Conservation (phyloP, 2,329 filamentous ascomycete genomes). For the Ampelomyces quisqualis region DNA sequence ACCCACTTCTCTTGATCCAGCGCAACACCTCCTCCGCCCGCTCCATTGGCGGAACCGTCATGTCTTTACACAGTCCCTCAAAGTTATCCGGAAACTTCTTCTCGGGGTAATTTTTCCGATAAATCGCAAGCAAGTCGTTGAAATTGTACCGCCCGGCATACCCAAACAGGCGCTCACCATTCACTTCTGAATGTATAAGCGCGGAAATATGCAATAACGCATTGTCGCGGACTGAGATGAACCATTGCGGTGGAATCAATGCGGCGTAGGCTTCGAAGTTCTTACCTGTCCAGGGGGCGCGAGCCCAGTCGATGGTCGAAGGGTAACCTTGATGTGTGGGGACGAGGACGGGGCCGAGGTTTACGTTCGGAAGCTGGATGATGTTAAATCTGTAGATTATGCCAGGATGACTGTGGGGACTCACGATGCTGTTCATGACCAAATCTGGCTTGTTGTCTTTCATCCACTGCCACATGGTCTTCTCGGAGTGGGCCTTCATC, state of each 20-base stretch:
- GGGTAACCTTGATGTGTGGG: slow-evolving; percentile 38
- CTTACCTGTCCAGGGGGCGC: slow-evolving; percentile 24
- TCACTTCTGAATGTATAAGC: slow-evolving; percentile 49
- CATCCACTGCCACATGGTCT: slow-evolving; percentile 51
- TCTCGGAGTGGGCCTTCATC: slow-evolving; percentile 51
- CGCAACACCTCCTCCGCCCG: slow-evolving; percentile 30
- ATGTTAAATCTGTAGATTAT: neutral
- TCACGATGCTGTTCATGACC: slow-evolving; percentile 45
- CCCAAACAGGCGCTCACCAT: slow-evolving; percentile 56
- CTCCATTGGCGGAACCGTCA: slow-evolving; percentile 19
- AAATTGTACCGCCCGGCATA: slow-evolving; percentile 53
- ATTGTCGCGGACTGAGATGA: slow-evolving; percentile 25
- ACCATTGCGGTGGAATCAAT: slow-evolving; percentile 19
- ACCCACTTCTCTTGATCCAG: slow-evolving; percentile 32
- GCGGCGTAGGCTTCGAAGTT: slow-evolving; percentile 36
- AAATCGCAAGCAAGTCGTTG: slow-evolving; percentile 46
- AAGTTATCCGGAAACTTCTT: slow-evolving; percentile 36
- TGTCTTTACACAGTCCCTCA: slow-evolving; percentile 19
- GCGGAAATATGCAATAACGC: slow-evolving; percentile 57
- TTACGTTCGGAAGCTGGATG: slow-evolving; percentile 36
- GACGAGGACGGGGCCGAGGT: slow-evolving; percentile 41
- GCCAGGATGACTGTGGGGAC: neutral
- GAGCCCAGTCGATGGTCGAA: slow-evolving; percentile 31
- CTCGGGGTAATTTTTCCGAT: slow-evolving; percentile 45
- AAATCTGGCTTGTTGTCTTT: slow-evolving; percentile 49